Base-by-base conservation (phyloP, 2,329 filamentous ascomycete species). In the Metarhizium sp. region DNA sequence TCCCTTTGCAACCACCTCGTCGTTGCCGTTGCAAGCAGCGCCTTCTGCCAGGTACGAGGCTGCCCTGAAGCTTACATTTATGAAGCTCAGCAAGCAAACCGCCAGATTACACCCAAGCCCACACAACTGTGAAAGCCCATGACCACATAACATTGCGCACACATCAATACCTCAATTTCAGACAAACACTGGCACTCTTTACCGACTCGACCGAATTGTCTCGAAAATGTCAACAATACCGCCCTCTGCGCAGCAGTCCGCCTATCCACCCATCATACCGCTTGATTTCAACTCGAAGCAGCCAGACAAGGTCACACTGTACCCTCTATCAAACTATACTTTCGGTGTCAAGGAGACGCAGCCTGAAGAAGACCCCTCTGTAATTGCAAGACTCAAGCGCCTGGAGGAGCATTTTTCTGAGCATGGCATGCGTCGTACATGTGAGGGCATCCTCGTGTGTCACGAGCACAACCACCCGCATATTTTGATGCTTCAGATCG, bases 381-480 rank as follows among this genome's bases (percentile, higher is more conserved):
- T 99, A 2, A 83, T 96, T 56, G 92, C 94, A 55, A 88, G 94
- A 2, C 78, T 99, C 61, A 92, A 92, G 76, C 86, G 94, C 8
- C 80, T 99, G n/a, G 91, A 97, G 71, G 92, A 97, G 69, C 92
- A 99, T 74, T 99, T 95, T 71, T 78, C 82, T 34, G 80, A 86
- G 60, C 85, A 97, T 77, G 94, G 94, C 67, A 99, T 99, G 94
- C 87, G 94, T 56, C 86, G 94, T 55, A 97, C 94, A 18, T 96
- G 92, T 72, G 94, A 99, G 75, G 94, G 92, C 64, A 90, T 99
- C 64, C 81, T 99, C 50, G 90, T 99, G 63, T 99, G 94, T 75
- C 94, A 99, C 71, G 94, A 99, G 74, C 92, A 97, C 78, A 97
- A 96, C 75, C 94, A 97, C 72, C 94, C 94, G 14, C 94, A 99